These are phyloP conservation scores for Pichia pseudocactophila DNA, from an alignment of 805 yeast genomes.

Conservation along the genomic window DNA sequence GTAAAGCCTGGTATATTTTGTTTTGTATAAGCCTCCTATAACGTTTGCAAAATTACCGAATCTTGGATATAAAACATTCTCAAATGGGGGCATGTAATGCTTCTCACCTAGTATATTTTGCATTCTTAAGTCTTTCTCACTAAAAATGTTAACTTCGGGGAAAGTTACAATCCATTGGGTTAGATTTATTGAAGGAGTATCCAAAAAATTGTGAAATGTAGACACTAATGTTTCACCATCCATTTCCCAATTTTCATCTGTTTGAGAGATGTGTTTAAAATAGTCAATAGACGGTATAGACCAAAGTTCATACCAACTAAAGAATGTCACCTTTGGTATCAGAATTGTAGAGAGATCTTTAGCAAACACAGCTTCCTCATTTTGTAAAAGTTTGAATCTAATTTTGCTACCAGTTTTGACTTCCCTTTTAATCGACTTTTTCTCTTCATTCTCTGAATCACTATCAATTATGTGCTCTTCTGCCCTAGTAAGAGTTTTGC, in stretches of 20 bases:
- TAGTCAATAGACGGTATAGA: conserved; percentile 46
- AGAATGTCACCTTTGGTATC: conserved; percentile 44
- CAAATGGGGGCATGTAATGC: conserved; percentile 51
- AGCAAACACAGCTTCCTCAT: conserved; percentile 16
- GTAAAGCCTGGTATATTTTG: conserved; percentile 38
- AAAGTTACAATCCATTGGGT: conserved; percentile 58
- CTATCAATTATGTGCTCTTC: not conserved
- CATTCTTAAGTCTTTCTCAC: conserved; percentile 35
- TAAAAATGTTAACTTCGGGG: conserved; percentile 77
- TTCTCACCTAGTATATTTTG: conserved; percentile 50
- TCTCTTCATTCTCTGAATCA: conserved; percentile 4
- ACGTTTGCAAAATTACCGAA: conserved; percentile 49
- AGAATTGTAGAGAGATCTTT: conserved; percentile 21
- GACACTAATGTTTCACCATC: conserved; percentile 27
- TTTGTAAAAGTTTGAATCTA: not conserved
- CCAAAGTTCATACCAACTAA: conserved; percentile 65
- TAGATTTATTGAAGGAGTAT: conserved; percentile 24
- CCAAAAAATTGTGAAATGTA: conserved; percentile 29
- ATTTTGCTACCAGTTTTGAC: not conserved
- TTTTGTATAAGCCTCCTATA: conserved; percentile 32
- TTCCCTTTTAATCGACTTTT: not conserved
- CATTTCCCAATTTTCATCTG: conserved; percentile 67
- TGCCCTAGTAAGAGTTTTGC: conserved; percentile 13
- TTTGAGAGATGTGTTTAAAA: conserved; percentile 37
- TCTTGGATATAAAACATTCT: conserved; percentile 69